A percentile compares a stretch with the other conserved stretches of the same genome.
phyloP scores from a whole-genome alignment of 192 early-diverging fungal genomes.

The Haplosporangium gracile region DNA sequence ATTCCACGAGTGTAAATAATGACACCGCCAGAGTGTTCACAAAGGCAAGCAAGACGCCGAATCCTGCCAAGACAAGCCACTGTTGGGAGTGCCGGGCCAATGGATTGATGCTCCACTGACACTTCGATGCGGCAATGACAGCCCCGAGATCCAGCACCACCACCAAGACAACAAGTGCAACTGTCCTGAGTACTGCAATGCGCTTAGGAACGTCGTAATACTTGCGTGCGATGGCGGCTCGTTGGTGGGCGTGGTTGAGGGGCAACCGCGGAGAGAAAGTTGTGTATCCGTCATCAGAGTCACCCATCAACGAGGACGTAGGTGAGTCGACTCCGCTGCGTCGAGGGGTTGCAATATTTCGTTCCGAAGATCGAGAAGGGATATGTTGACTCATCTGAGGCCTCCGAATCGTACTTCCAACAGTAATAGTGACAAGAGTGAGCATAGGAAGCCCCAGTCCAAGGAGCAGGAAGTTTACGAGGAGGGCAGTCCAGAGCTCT shows the following conservation, averaged over 20 bases:
- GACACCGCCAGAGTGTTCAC: constrained; percentile 38
- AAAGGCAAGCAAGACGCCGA: constrained; percentile 11
- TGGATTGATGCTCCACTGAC: constrained; percentile 13
- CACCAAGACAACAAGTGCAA: constrained; percentile 16
- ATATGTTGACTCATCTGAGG: not conserved
- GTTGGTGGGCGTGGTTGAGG: constrained; percentile 5
- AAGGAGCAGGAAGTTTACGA: constrained; percentile 21
- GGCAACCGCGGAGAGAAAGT: constrained; percentile 1
- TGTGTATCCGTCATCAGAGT: constrained; percentile 42
- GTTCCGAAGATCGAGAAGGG: not conserved
- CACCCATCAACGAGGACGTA: constrained; percentile 3
- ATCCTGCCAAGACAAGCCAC: constrained; percentile 29
- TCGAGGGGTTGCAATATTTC: constrained; percentile 12
- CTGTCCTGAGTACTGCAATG: not conserved
- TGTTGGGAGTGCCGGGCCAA: constrained; percentile 25
- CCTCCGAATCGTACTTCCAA: constrained; percentile 14
- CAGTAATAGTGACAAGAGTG: not conserved
- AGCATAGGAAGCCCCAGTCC: constrained; percentile 43
- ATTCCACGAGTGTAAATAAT: constrained; percentile 24
- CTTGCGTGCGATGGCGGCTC: not conserved
- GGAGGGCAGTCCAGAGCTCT: constrained; percentile 25
- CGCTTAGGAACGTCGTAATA: not conserved
- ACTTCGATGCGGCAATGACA: constrained; percentile 3
- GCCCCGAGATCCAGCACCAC: constrained; percentile 16
- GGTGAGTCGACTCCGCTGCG: constrained; percentile 33